phyloP scores from a whole-genome alignment of 352 stramenopile species.

The Blastocystis sp. region DNA sequence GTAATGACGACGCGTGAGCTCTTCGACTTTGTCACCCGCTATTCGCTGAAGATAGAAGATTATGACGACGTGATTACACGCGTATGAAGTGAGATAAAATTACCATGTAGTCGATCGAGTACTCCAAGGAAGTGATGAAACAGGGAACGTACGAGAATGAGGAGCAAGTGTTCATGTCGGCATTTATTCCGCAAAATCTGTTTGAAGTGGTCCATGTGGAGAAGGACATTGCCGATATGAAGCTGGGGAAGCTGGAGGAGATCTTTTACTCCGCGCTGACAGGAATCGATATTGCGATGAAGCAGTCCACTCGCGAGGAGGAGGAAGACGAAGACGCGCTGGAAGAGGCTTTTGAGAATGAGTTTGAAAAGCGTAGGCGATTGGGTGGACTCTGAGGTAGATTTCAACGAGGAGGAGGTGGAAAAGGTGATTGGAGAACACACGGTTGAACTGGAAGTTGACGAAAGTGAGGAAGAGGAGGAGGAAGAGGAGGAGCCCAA shows the following conservation, averaged over 20 bases:
- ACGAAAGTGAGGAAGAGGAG: constrained; percentile 59
- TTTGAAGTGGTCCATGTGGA: constrained; percentile 64
- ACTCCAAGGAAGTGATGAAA: neutral
- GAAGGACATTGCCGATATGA: constrained; percentile 67
- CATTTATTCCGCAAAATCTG: constrained; percentile 80
- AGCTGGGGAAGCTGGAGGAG: constrained; percentile 69
- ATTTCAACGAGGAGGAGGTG: constrained; percentile 58
- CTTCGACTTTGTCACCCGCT: constrained; percentile 86
- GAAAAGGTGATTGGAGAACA: constrained; percentile 58
- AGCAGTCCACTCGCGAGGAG: constrained; percentile 67
- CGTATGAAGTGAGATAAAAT: neutral
- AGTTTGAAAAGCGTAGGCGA: constrained; percentile 20
- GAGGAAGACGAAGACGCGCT: constrained; percentile 62
- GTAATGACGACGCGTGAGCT: constrained; percentile 84
- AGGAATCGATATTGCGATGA: constrained; percentile 64
- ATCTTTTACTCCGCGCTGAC: constrained; percentile 67
- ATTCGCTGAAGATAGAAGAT: constrained; percentile 59
- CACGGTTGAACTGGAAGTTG: constrained; percentile 58
- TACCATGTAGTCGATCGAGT: constrained; percentile 45
- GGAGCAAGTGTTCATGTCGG: constrained; percentile 74
- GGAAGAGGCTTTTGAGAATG: constrained; percentile 59
- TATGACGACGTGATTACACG: constrained; percentile 1
- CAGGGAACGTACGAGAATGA: constrained; percentile 38
- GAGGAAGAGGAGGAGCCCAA: constrained; percentile 68
- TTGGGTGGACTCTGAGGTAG: constrained; percentile 35